phyloP scores from a whole-genome alignment of 371 early-diverging fungal genomes.

The Mucor lusitanicus region DNA sequence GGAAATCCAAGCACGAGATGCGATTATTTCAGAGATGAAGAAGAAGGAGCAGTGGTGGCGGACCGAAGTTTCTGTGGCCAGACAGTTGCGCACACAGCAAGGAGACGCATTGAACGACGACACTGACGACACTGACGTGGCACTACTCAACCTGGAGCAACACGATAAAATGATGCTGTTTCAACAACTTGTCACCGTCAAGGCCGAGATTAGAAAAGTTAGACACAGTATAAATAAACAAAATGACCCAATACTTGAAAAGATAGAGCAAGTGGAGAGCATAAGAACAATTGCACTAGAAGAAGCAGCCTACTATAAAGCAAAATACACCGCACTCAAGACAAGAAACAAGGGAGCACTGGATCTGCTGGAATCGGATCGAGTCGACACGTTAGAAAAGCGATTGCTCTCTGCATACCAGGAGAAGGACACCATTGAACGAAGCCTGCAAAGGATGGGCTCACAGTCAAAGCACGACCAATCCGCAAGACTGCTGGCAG shows the following conservation, averaged over 20 bases:
- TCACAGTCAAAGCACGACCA: slow-evolving; percentile 46
- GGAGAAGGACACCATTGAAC: slow-evolving; percentile 39
- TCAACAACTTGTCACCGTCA: slow-evolving; percentile 40
- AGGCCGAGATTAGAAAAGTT: slow-evolving; percentile 43
- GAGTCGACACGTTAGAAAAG: slow-evolving; percentile 50
- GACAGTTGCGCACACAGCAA: background rate
- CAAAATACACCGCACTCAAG: slow-evolving; percentile 41
- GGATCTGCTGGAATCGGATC: slow-evolving; percentile 45
- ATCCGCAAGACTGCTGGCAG: slow-evolving; percentile 40
- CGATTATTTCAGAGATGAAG: slow-evolving; percentile 31
- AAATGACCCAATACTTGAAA: slow-evolving; percentile 46
- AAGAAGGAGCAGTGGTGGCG: slow-evolving; percentile 47
- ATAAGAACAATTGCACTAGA: slow-evolving; percentile 53
- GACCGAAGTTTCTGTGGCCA: slow-evolving; percentile 37
- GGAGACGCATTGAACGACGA: background rate
- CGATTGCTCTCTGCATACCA: slow-evolving; percentile 41
- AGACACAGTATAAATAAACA: slow-evolving; percentile 45
- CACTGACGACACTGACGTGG: slow-evolving; percentile 3
- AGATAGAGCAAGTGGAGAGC: slow-evolving; percentile 50
- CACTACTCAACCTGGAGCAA: background rate
- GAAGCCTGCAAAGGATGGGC: slow-evolving; percentile 29
- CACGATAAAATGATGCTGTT: slow-evolving; percentile 35
- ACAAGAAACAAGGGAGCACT: slow-evolving; percentile 31
- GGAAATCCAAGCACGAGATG: slow-evolving; percentile 25
- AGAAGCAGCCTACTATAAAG: slow-evolving; percentile 61